phyloP scores from a whole-genome alignment of 2,329 filamentous ascomycete genomes.

The Leptodontidium sp. region DNA sequence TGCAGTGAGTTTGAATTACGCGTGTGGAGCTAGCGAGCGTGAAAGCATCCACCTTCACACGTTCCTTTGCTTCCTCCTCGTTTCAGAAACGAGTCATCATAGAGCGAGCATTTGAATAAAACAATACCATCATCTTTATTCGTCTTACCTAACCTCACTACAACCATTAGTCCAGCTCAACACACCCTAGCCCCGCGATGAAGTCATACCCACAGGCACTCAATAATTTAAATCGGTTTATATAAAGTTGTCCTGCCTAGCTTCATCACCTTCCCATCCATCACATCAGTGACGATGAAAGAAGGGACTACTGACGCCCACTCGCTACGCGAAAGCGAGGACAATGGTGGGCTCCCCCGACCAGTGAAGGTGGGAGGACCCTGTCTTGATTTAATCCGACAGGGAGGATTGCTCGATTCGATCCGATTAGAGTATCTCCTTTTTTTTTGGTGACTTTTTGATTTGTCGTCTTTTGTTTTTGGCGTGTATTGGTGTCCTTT shows the following conservation, averaged over 20 bases:
- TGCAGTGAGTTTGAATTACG: too few species aligned
- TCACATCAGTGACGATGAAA: slow-evolving; percentile 12
- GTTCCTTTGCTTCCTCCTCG: too few species aligned
- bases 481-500: not conserved
- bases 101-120: too few species aligned
- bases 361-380: slow-evolving; percentile 6
- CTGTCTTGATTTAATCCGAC: slow-evolving; percentile 12
- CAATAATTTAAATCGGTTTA: not conserved
- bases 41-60: too few species aligned
- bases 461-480: not conserved
- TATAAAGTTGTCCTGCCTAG: slow-evolving; percentile 9
- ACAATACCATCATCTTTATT: too few species aligned
- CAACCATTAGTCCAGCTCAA: not conserved
- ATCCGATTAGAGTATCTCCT: not conserved
- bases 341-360: slow-evolving; percentile 16
- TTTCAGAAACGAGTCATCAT: too few species aligned
- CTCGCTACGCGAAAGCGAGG: slow-evolving; percentile 18
- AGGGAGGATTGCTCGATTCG: slow-evolving; percentile 7
- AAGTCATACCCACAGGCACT: not conserved
- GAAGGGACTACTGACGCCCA: slow-evolving; percentile 16
- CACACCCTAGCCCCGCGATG: not conserved
- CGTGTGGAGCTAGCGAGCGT: too few species aligned
- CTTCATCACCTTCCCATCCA: slow-evolving; percentile 20
- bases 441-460: not conserved
- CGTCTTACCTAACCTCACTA: not conserved